These are phyloP conservation scores for Aurantiochytrium sp. DNA, from an alignment of 108 stramenopile genomes.

Conservation along the genomic window DNA sequence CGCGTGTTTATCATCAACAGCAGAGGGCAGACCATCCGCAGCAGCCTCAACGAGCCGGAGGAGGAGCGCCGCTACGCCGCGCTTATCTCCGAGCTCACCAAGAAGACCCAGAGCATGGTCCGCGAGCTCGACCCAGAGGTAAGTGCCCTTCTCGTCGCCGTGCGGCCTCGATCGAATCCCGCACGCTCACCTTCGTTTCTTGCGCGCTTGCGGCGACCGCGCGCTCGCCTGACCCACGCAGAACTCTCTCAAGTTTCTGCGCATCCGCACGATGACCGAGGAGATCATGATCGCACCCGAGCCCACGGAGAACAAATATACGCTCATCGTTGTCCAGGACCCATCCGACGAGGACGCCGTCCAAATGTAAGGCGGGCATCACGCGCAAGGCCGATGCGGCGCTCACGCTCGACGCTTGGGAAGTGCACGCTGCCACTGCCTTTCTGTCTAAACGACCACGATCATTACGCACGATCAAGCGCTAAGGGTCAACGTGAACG, in stretches of 20 bases:
- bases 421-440: too few relatives aligned
- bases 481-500: too few relatives aligned
- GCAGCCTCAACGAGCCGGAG: slow-evolving; percentile 1
- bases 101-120: slow-evolving; percentile 30
- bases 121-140: slow-evolving; percentile 15
- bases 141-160: neutral
- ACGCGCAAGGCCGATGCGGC: too few relatives aligned
- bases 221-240: neutral
- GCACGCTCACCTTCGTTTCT: too few relatives aligned
- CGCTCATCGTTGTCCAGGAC: neutral
- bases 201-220: too few relatives aligned
- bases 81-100: slow-evolving; percentile 13
- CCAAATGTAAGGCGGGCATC: neutral
- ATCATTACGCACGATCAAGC: too few relatives aligned
- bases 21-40: neutral
- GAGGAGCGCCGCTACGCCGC: slow-evolving; percentile 5
- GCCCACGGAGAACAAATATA: slow-evolving; percentile 16
- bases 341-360: neutral
- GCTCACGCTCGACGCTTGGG: too few relatives aligned
- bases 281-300: slow-evolving; percentile 28
- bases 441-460: too few relatives aligned
- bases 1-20: slow-evolving; percentile 17
- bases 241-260: neutral
- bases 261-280: neutral
- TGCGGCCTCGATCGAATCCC: too few relatives aligned